Evolutionary conservation across 129 eudicot species (phyloP).

Genomic region (Silybum marianum): DNA sequence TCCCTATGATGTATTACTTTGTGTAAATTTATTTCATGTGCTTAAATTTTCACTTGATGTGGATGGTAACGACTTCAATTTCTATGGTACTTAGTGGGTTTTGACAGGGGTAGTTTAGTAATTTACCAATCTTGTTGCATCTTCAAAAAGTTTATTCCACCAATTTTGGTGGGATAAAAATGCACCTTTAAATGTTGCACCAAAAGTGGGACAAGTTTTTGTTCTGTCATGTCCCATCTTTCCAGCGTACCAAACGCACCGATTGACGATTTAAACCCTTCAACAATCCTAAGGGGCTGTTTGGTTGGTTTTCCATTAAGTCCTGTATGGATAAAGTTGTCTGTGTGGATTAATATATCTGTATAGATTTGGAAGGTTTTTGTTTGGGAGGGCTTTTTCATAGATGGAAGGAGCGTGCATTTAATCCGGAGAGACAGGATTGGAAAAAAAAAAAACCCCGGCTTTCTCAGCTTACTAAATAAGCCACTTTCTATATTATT

Average conservation of each 20-base stretch:
- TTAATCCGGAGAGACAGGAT: no score
- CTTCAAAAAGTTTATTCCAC: background rate
- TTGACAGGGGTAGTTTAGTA: background rate
- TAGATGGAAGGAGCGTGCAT: no score
- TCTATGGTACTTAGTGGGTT: background rate
- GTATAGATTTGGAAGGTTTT: no score
- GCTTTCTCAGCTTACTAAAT: no score
- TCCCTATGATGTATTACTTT: conserved; percentile 11
- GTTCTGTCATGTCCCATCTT: background rate
- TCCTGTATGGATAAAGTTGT: no score
- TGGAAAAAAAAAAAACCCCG: no score
- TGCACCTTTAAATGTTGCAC: no score
- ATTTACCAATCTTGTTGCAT: background rate
- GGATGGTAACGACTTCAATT: conserved; percentile 17
- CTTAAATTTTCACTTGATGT: conserved; percentile 21
- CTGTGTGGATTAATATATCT: no score
- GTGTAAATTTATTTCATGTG: background rate
- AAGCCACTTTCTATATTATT: no score
- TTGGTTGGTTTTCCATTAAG: no score
- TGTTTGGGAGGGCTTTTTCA: no score
- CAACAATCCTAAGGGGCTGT: background rate
- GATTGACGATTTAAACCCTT: conserved; percentile 21
- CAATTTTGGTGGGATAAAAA: background rate
- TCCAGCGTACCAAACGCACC: background rate
- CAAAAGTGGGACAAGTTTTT: background rate